Evolutionary conservation across 129 eudicot species (phyloP), one percentile per base, ranked within the genome.

Genomic region (sunflower (Helianthus annuus)): DNA sequence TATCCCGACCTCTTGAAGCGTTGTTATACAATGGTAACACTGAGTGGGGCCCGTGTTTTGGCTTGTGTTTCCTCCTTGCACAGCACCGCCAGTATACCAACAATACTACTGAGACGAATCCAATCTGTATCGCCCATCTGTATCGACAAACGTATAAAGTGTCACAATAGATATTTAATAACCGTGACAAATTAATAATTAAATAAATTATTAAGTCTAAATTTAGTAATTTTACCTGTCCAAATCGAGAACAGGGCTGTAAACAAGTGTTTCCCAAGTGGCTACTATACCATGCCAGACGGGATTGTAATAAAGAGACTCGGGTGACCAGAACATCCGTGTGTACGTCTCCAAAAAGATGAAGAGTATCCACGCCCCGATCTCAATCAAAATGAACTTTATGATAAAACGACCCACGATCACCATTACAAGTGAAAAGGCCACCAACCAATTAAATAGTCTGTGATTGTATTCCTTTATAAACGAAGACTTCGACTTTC

Each of bases 401-500:
- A 94, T 81, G 72, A 94, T 68, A 55, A 94, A 94, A 29, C 99
- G 86, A 1, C 97, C 99, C 17, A 88, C 81, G 62, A 94, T 89
- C 72, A 94, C 99, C 99, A 94, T 90, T 38, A 94, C 97, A 73
- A 94, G 96, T 24, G 97, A 90, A 81, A 94, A 94, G 0, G 86
- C 99, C 74, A 94, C 99, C 89, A 94, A 76, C 99, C 97, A 94
- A 74, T 94, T 94, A 56, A 90, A 94, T n/a, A 94, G 87, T 77
- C 97, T 80, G 82, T 88, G 96, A 69, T 94, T 94, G 70, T 94
- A 94, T 73, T 94, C 97, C 83, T 90, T 94, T 1, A 94, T 94
- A 58, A 94, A 94, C 66, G 85, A 62, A 75, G 99, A 86, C 67
- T 83, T 91, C 14, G 99, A 83, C 77, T 88, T 94, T 64, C 96